Conservation (phyloP, 1,284 basidiomycete genomes). For the Boletus subluridellus region DNA sequence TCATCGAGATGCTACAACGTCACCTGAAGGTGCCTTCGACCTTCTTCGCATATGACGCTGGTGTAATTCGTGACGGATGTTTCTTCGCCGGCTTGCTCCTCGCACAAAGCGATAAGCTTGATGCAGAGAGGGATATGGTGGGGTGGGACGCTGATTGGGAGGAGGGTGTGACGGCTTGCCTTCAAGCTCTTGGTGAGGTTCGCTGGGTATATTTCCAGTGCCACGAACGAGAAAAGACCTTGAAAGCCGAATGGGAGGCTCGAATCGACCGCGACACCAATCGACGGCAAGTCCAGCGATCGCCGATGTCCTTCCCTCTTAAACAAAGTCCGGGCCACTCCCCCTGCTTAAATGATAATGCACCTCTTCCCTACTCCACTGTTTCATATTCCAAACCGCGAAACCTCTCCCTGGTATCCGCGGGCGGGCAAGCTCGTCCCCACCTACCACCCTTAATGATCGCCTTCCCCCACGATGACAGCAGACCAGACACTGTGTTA, state of each 20-base stretch:
- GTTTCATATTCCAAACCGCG: conserved; percentile 14
- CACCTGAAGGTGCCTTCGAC: conserved; percentile 45
- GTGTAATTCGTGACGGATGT: conserved; percentile 73
- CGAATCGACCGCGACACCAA: conserved; percentile 31
- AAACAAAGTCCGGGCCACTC: conserved; percentile 33
- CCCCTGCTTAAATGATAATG: conserved; percentile 26
- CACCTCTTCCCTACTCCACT: conserved; percentile 15
- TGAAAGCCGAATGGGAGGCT: conserved; percentile 62
- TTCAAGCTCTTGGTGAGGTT: conserved; percentile 72
- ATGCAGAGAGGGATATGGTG: conserved; percentile 42
- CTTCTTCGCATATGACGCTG: conserved; percentile 80
- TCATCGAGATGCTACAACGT: conserved; percentile 60
- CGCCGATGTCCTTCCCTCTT: conserved; percentile 20
- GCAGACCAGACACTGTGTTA: conserved; percentile 47
- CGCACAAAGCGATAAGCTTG: conserved; percentile 46
- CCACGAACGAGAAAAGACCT: conserved; percentile 62
- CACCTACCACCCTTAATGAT: conserved; percentile 30
- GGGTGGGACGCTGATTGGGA: conserved; percentile 50
- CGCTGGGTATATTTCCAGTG: conserved; percentile 76
- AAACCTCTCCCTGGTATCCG: conserved; percentile 30
- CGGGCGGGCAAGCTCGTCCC: conserved; percentile 33
- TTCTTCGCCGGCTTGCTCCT: conserved; percentile 77
- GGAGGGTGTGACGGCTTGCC: conserved; percentile 67
- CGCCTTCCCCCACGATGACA: conserved; percentile 35
- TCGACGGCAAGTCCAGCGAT: conserved; percentile 24